These are phyloP conservation scores for Geotrichum candidum DNA, from an alignment of 1,139 yeast species.

Conservation along the genomic window DNA sequence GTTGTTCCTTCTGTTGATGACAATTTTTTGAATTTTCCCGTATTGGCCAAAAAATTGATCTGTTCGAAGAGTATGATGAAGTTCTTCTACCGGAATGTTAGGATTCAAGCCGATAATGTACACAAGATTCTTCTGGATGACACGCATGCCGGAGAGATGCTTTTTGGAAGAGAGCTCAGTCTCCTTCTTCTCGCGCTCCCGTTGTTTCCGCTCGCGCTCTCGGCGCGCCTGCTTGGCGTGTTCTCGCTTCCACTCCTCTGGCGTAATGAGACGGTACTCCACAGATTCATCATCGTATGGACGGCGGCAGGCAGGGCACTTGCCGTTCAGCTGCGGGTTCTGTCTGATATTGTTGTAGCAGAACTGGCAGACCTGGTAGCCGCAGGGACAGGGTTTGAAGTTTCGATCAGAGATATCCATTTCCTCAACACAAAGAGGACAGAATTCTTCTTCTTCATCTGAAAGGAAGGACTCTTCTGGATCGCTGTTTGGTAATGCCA, in stretches of 20 bases:
- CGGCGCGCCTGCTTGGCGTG: slow-evolving; percentile 21
- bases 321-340: slow-evolving; percentile 71
- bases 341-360: slow-evolving; percentile 95
- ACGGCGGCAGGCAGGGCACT: slow-evolving; percentile 97
- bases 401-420: slow-evolving; percentile 90
- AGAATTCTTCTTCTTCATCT: slow-evolving; percentile 75
- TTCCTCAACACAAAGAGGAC: slow-evolving; percentile 87
- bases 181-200: slow-evolving; percentile 89
- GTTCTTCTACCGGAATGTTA: slow-evolving; percentile 81
- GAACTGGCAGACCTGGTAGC: slow-evolving; percentile 96
- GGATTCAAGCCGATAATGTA: slow-evolving; percentile 96
- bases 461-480: slow-evolving; percentile 51
- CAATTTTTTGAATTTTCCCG: slow-evolving; percentile 91
- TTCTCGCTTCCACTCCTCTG: slow-evolving; percentile 53
- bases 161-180: slow-evolving; percentile 68
- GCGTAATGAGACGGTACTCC: slow-evolving; percentile 72
- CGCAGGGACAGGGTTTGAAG: slow-evolving; percentile 98
- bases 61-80: slow-evolving; percentile 75
- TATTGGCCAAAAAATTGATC: slow-evolving; percentile 97
- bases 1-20: slow-evolving; percentile 68
- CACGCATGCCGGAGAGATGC: slow-evolving; percentile 94
- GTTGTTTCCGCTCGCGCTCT: slow-evolving; percentile 62
- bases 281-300: slow-evolving; percentile 89
- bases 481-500: slow-evolving; percentile 23
- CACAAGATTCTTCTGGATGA: slow-evolving; percentile 93